phyloP scores from a whole-genome alignment of 2,329 filamentous ascomycete species.

The Diaporthe amygdali region DNA sequence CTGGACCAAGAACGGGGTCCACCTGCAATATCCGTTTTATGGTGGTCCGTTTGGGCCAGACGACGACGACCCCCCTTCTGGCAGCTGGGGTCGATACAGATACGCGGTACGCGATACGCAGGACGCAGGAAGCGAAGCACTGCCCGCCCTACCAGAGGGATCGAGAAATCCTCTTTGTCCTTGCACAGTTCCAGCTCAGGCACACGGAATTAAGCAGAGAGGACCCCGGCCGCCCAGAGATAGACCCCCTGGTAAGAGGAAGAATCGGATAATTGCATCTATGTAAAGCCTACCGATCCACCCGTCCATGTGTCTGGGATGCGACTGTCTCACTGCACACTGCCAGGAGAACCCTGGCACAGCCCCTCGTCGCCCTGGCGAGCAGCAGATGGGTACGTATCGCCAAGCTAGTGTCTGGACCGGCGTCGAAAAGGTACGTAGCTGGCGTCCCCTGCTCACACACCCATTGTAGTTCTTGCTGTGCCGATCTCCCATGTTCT shows the following conservation, averaged over 20 bases:
- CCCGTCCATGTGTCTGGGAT: constrained; percentile 6
- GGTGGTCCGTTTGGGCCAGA: constrained; percentile 7
- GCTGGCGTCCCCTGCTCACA: not conserved
- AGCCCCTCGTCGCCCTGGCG: constrained; percentile 13
- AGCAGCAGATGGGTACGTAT: constrained; percentile 12
- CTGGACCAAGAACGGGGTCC: not conserved
- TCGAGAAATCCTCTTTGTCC: not conserved
- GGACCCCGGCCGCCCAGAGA: not conserved
- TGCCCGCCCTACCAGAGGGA: not conserved
- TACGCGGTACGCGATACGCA: not conserved
- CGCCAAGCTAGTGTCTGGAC: constrained; percentile 22
- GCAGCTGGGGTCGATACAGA: not conserved
- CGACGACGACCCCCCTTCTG: not conserved
- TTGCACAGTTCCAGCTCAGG: not conserved
- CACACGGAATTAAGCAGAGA: not conserved
- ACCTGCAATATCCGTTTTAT: constrained; percentile 3
- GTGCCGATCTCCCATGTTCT: constrained; percentile 21
- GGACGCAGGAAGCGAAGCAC: not conserved
- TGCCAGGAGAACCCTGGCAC: constrained; percentile 19
- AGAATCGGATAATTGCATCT: constrained; percentile 18
- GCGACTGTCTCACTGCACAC: constrained; percentile 3
- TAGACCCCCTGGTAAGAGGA: not conserved
- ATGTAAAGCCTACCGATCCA: not conserved
- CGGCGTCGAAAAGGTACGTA: constrained; percentile 15
- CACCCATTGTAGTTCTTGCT: constrained; percentile 12